Evolutionary conservation across 2,329 filamentous ascomycete genomes (phyloP).

Genomic region (Clonostachys chloroleuca): DNA sequence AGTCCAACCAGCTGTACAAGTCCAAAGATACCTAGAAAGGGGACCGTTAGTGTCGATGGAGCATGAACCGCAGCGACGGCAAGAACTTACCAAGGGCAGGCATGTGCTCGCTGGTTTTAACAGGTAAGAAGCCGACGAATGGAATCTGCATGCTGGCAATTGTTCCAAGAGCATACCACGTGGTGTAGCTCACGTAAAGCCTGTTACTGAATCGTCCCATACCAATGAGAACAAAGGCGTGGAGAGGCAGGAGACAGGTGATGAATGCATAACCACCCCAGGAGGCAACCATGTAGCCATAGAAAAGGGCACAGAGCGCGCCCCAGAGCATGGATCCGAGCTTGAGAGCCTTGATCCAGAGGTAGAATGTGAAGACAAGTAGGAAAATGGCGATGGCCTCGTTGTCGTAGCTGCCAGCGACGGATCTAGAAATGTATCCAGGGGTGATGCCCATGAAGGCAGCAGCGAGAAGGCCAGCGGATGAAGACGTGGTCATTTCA

Average conservation of each 20-base stretch:
- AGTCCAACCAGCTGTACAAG: constrained; percentile 91
- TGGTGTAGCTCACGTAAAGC: constrained; percentile 94
- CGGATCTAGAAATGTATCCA: constrained; percentile 95
- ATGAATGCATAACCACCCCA: constrained; percentile 99
- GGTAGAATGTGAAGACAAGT: constrained; percentile 95
- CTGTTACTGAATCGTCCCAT: constrained; percentile 96
- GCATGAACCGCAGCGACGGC: not conserved
- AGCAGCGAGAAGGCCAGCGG: constrained; percentile 90
- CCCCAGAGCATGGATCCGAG: constrained; percentile 96
- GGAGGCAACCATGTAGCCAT: constrained; percentile 99
- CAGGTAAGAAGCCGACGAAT: constrained; percentile 94
- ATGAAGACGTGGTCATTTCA: constrained; percentile 94
- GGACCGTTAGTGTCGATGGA: not conserved
- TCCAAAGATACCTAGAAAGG: constrained; percentile 75
- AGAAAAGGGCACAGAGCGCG: constrained; percentile 89
- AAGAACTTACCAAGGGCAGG: constrained; percentile 72
- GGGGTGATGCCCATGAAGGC: constrained; percentile 96
- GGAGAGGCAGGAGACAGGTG: constrained; percentile 91
- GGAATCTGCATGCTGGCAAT: constrained; percentile 99
- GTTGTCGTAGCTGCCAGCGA: constrained; percentile 98
- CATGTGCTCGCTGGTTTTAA: constrained; percentile 98
- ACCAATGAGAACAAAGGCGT: constrained; percentile 88
- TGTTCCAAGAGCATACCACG: constrained; percentile 95
- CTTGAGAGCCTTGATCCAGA: constrained; percentile 99
- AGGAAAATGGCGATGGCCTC: constrained; percentile 99